Conservation (phyloP, 257 asterid species). For the Schizonepeta tenuifolia region DNA sequence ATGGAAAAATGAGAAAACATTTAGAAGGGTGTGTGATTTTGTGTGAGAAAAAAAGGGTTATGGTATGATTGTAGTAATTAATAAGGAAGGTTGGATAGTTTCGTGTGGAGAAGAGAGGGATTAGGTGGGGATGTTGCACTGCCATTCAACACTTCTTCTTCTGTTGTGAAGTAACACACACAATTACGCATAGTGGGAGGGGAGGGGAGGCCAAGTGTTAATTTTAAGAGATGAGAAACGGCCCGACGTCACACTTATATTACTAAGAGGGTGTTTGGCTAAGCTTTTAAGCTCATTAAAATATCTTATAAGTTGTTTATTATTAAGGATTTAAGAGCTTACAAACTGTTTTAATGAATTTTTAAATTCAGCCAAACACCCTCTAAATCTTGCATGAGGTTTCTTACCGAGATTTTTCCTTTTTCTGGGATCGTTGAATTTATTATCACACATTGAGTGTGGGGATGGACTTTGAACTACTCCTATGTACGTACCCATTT, state of each 20-base stretch:
- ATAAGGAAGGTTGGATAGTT: slow-evolving; percentile 32
- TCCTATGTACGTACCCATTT: not conserved
- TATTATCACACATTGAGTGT: not conserved
- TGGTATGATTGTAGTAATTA: not conserved
- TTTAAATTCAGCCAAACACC: no score
- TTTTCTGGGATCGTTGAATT: not conserved
- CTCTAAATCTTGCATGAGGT: not conserved
- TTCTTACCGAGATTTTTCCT: not conserved
- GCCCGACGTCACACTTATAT: slow-evolving; percentile 27
- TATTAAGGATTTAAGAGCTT: no score
- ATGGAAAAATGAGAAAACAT: slow-evolving; percentile 20
- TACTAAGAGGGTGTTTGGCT: no score
- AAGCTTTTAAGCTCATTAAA: no score
- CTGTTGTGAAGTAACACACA: not conserved
- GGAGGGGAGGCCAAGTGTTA: not conserved
- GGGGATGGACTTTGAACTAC: not conserved
- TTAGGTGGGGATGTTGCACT: slow-evolving; percentile 84
- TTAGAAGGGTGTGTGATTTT: not conserved
- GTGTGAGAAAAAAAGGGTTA: not conserved
- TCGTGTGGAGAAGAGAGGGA: slow-evolving; percentile 55
- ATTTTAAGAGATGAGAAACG: not conserved
- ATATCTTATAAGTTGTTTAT: no score
- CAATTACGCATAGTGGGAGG: not conserved
- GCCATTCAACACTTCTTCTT: slow-evolving; percentile 38
- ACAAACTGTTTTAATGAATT: no score